Evolutionary conservation across 495 filamentous ascomycete species (phyloP).

Genomic region (Ascobolus immersus): DNA sequence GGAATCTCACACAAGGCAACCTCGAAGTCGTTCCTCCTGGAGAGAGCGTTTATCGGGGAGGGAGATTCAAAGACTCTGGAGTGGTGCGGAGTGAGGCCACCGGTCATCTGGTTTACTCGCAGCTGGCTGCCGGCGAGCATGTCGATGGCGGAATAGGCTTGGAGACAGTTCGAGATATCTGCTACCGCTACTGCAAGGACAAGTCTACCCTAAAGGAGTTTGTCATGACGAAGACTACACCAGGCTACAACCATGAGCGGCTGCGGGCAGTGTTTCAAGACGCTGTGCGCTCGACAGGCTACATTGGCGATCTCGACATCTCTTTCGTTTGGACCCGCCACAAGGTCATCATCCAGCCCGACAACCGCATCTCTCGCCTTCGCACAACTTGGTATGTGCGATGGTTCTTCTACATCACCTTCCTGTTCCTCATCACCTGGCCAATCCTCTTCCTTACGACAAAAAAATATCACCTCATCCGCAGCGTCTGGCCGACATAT

Average conservation of each 20-base stretch:
- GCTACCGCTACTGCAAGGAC: slow-evolving; percentile 11
- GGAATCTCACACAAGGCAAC: too few species aligned
- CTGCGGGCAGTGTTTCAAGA: slow-evolving; percentile 17
- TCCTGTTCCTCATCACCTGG: slow-evolving; percentile 38
- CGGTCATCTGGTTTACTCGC: too few species aligned
- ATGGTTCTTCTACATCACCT: slow-evolving; percentile 33
- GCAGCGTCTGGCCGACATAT: too few species aligned
- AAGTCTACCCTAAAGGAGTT: slow-evolving; percentile 12
- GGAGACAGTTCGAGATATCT: slow-evolving; percentile 8
- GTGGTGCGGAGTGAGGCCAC: too few species aligned
- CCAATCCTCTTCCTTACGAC: slow-evolving; percentile 36
- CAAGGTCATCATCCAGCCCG: slow-evolving; percentile 28
- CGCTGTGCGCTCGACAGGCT: slow-evolving; percentile 31
- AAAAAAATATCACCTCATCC: slow-evolving; percentile 33
- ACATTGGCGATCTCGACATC: slow-evolving; percentile 29
- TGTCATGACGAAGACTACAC: slow-evolving; percentile 2
- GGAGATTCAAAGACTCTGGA: too few species aligned
- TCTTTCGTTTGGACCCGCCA: slow-evolving; percentile 25
- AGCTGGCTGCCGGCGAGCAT: too few species aligned
- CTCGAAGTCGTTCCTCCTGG: too few species aligned
- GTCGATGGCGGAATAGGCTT: too few species aligned
- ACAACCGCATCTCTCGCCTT: slow-evolving; percentile 28
- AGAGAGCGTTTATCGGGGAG: too few species aligned
- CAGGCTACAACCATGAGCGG: slow-evolving; percentile 2
- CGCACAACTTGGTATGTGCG: slow-evolving; percentile 29